Percentiles rank a stretch among this genome's conserved stretches.
Conservation (phyloP, 1,284 basidiomycete species). For the Marasmius fiardii region DNA sequence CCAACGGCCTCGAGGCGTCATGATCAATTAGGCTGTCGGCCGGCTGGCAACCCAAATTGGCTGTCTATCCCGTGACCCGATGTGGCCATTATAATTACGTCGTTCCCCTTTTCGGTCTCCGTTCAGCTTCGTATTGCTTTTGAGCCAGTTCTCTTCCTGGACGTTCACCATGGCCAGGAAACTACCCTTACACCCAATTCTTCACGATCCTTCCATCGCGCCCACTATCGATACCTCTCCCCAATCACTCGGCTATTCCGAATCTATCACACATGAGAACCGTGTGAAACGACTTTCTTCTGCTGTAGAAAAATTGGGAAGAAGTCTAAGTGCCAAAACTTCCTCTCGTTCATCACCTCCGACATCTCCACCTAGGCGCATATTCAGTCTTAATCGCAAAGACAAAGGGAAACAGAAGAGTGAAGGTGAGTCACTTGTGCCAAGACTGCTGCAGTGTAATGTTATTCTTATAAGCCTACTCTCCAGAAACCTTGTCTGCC, state of each 20-base stretch:
- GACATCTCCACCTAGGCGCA: conserved; percentile 39
- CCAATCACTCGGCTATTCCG: conserved; percentile 23
- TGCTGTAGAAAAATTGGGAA: conserved; percentile 50
- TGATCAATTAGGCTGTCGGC: conserved; percentile 1
- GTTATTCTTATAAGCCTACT: neutral
- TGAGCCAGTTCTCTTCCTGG: neutral
- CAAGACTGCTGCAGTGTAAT: neutral
- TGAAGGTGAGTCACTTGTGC: conserved; percentile 9
- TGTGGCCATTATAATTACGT: too few species aligned
- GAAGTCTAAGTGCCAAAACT: conserved; percentile 43
- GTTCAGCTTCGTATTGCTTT: neutral
- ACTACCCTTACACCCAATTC: conserved; percentile 19
- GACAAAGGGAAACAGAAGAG: conserved; percentile 42
- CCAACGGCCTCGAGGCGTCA: conserved; percentile 4
- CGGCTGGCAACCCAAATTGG: neutral
- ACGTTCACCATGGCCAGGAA: conserved; percentile 18
- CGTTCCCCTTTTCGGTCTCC: neutral
- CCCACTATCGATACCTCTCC: conserved; percentile 25
- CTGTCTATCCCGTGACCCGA: neutral
- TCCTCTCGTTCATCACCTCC: conserved; percentile 26
- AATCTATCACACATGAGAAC: conserved; percentile 17
- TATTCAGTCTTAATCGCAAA: conserved; percentile 55
- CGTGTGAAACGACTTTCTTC: conserved; percentile 43
- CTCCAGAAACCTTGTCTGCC: conserved; percentile 17
- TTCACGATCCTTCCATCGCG: conserved; percentile 20